These are phyloP conservation scores for Stevia rebaudiana DNA, from an alignment of 140 eudicot genomes.

Conservation along the genomic window DNA sequence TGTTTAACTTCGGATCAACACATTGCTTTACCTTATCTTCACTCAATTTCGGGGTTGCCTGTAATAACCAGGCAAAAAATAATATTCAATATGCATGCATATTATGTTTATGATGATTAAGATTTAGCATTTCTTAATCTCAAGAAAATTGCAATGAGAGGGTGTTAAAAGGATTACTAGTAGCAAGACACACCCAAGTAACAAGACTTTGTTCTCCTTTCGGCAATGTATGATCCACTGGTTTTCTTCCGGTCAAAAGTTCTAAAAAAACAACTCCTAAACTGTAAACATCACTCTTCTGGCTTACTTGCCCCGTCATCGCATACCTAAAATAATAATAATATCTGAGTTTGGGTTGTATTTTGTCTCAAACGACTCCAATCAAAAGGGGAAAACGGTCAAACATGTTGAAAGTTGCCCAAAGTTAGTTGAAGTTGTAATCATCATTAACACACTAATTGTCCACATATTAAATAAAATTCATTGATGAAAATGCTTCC, in stretches of 20 bases:
- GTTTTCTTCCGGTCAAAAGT: conserved; percentile 60
- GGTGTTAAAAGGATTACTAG: neutral
- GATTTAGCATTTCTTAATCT: neutral
- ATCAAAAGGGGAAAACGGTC: neutral
- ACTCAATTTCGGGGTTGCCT: conserved; percentile 64
- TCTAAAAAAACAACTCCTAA: conserved; percentile 59
- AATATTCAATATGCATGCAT: neutral
- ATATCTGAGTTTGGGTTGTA: neutral
- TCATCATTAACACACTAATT: neutral
- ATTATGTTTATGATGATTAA: neutral
- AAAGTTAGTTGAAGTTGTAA: neutral
- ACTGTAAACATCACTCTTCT: conserved; percentile 67
- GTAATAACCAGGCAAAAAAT: neutral
- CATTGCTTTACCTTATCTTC: conserved; percentile 68
- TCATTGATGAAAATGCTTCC: neutral
- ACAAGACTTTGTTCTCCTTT: conserved; percentile 71
- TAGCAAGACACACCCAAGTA: conserved; percentile 46
- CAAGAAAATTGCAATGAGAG: neutral
- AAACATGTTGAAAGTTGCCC: neutral
- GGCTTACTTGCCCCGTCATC: conserved; percentile 60
- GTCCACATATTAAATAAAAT: neutral
- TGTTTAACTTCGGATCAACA: conserved; percentile 59
- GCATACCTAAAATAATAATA: conserved; percentile 46
- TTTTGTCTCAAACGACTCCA: neutral
- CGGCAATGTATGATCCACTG: conserved; percentile 71